Conservation (phyloP, 371 early-diverging fungal species). For the Mucor ambiguus region DNA sequence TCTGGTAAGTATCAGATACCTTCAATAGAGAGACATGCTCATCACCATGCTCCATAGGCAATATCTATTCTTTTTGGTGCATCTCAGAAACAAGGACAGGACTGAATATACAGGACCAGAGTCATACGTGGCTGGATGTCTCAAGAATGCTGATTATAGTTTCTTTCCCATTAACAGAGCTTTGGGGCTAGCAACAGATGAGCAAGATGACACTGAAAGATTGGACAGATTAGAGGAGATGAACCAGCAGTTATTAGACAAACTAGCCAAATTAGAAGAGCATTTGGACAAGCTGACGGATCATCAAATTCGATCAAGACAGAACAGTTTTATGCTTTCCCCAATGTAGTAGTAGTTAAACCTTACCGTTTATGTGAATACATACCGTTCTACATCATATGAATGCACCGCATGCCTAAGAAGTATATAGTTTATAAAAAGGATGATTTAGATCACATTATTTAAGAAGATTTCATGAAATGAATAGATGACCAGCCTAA, state of each 20-base stretch:
- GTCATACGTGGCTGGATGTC: conserved; percentile 51
- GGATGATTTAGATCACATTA: no score
- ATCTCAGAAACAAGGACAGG: conserved; percentile 54
- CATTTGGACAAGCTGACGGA: conserved; percentile 35
- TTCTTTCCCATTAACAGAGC: conserved; percentile 64
- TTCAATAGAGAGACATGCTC: neutral
- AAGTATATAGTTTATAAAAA: no score
- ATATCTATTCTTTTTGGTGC: conserved; percentile 60
- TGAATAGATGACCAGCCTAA: no score
- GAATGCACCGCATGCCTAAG: no score
- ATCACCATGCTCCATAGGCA: conserved; percentile 31
- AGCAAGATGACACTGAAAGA: conserved; percentile 37
- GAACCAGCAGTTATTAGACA: conserved; percentile 30
- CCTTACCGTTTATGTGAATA: no score
- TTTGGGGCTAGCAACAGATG: conserved; percentile 38
- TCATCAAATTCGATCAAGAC: conserved; percentile 29
- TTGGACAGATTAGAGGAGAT: conserved; percentile 43
- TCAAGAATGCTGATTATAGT: conserved; percentile 48
- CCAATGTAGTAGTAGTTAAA: conserved; percentile 32
- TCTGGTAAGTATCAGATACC: conserved; percentile 32
- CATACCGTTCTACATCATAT: no score
- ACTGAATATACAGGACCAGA: conserved; percentile 64
- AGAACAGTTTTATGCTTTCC: conserved; percentile 40
- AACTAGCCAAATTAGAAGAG: conserved; percentile 29
- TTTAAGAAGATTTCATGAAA: no score